Evolutionary conservation across 495 filamentous ascomycete species (phyloP).

Genomic region (Xylaria longipes): DNA sequence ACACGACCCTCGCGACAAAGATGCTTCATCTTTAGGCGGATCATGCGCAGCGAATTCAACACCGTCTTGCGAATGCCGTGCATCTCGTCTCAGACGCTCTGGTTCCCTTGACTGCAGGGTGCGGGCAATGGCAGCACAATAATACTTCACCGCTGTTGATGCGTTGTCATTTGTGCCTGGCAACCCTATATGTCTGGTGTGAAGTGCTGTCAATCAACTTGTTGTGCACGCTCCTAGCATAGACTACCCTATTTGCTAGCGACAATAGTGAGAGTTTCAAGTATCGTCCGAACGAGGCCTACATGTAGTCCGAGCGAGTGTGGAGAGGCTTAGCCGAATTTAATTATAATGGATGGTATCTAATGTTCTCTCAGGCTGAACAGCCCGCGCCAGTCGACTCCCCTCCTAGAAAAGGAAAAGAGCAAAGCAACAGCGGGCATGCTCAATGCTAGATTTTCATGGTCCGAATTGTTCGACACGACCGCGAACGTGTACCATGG

Average conservation of each 20-base stretch:
- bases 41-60: background rate
- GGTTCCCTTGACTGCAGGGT: background rate
- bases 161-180: constrained; percentile 1
- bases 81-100: background rate
- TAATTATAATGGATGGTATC: constrained; percentile 22
- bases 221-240: background rate
- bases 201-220: background rate
- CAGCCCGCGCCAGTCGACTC: constrained; percentile 68
- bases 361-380: constrained; percentile 59
- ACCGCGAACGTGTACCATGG: constrained; percentile 92
- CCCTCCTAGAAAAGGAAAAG: constrained; percentile 88
- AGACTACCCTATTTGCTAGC: background rate
- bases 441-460: constrained; percentile 75
- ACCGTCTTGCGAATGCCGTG: background rate
- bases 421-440: constrained; percentile 73
- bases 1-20: background rate
- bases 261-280: constrained; percentile 5
- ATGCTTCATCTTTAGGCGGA: background rate
- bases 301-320: constrained; percentile 40
- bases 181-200: background rate
- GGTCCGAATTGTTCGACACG: constrained; percentile 77
- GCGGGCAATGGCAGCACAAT: background rate
- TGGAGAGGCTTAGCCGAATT: constrained; percentile 21
- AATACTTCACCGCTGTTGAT: background rate
- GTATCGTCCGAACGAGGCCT: background rate